Evolutionary conservation across 1,284 basidiomycete species (phyloP), one percentile per base, ranked within the genome.

Genomic region (Moniliella sp.): DNA sequence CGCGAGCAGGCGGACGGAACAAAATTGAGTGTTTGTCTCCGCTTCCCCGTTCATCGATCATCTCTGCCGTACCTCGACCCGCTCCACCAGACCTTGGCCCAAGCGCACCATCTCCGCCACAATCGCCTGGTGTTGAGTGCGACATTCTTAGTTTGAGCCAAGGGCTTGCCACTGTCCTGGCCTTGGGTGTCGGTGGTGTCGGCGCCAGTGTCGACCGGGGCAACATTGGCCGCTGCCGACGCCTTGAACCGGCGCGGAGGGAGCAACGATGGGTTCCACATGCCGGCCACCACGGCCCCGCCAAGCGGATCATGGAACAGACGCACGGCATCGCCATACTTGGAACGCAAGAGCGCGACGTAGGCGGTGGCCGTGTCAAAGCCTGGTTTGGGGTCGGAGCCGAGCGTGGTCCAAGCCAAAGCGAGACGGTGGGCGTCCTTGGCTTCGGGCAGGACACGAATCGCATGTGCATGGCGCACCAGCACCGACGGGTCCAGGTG

Each of bases 241-340:
- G 83, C 80, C 49, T 79, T 74, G 67, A 91, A 83, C 2, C 72
- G 67, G 28, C 66, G 57, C 30, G 58, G 50, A 8, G 50, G 44
- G 2, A 12, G 19, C 15, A 69, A 67, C 5, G 54, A 32, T 0
- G 79, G 77, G 49, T 91, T 81, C 78, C 83, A 94, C 1, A 93
- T 71, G 0, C 71, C 75, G 4, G 80, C 86, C 33, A 88, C 74
- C 14, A 33, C 36, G 31, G 69, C 64, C 0, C 88, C 84, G 10
- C 91, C 91, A 21, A 75, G 68, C 0, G 68, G 64, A 50, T 97
- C 88, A 50, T 75, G 73, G 67, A 94, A 97, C 31, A 91, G 68
- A 33, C 78, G 69, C 44, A 80, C 69, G 0, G 75, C 75, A 46
- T 83, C 76, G 4, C 70, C 66, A 61, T 81, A 91, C 3, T 73